Evolutionary conservation across 2,329 filamentous ascomycete species (phyloP).

Genomic region (Periconia digitata): DNA sequence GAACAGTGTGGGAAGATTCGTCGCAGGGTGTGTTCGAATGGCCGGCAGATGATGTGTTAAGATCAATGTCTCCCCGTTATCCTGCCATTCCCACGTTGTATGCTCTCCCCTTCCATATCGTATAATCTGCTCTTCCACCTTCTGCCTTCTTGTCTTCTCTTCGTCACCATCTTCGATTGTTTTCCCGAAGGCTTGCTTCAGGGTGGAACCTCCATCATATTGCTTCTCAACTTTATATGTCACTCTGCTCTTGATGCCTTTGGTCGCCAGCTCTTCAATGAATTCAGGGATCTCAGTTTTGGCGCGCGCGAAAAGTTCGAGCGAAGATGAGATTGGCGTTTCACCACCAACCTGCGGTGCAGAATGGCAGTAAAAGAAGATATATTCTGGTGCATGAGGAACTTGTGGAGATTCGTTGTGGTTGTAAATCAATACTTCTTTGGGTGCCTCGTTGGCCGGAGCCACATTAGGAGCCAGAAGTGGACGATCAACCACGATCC

Average conservation of each 20-base stretch:
- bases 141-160: slow-evolving; percentile 42
- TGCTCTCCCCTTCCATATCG: slow-evolving; percentile 50
- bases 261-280: slow-evolving; percentile 45
- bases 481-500: slow-evolving; percentile 52
- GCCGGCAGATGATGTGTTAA: slow-evolving; percentile 51
- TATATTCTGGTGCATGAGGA: slow-evolving; percentile 55
- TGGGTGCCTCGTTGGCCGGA: slow-evolving; percentile 53
- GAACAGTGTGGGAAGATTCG: slow-evolving; percentile 50
- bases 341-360: slow-evolving; percentile 44
- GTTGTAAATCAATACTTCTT: slow-evolving; percentile 52
- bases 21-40: slow-evolving; percentile 51
- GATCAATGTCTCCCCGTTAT: slow-evolving; percentile 43
- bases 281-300: slow-evolving; percentile 53
- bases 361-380: slow-evolving; percentile 52
- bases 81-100: slow-evolving; percentile 53
- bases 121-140: slow-evolving; percentile 54
- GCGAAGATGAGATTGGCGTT: slow-evolving; percentile 52
- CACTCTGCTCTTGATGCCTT: slow-evolving; percentile 43
- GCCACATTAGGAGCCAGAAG: slow-evolving; percentile 48
- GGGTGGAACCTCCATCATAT: slow-evolving; percentile 51
- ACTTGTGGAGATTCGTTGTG: slow-evolving; percentile 57
- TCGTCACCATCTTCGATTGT: slow-evolving; percentile 49
- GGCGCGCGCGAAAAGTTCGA: slow-evolving; percentile 51
- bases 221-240: slow-evolving; percentile 49
- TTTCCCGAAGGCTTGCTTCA: slow-evolving; percentile 52